phyloP scores from a whole-genome alignment of 352 stramenopile genomes.

The Thraustochytrium striatum region DNA sequence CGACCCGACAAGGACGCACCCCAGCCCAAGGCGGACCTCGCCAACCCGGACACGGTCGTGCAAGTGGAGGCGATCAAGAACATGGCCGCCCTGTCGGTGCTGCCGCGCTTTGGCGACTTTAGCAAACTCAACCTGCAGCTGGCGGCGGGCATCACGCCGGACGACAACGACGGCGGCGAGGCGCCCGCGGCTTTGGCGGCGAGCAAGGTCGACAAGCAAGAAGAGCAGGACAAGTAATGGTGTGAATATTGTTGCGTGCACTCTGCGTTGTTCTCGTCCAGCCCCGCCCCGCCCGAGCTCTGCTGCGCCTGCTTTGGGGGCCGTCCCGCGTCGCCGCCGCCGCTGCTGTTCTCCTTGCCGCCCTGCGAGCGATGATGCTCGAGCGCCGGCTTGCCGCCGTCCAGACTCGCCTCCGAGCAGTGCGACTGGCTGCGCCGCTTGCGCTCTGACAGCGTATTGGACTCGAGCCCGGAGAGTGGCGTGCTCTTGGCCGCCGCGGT shows the following conservation, averaged over 20 bases:
- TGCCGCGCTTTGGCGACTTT: not conserved
- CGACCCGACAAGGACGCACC: not conserved
- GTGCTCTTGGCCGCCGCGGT: no score
- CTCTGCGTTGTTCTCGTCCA: slow-evolving; percentile 9
- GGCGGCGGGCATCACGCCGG: no score
- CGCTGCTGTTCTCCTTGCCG: not conserved
- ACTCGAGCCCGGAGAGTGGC: not conserved
- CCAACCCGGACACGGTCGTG: not conserved
- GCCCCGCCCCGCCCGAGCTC: no score
- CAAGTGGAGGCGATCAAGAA: not conserved
- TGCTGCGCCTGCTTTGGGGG: not conserved
- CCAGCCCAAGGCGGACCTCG: not conserved
- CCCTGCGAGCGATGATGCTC: not conserved
- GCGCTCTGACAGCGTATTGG: slow-evolving; percentile 1
- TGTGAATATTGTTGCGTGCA: slow-evolving; percentile 32
- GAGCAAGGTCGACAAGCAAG: no score
- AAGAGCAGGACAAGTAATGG: no score
- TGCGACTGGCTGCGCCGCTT: slow-evolving; percentile 18
- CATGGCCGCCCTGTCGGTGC: not conserved
- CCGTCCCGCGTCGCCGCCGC: not conserved
- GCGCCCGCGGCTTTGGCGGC: no score
- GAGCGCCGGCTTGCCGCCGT: not conserved
- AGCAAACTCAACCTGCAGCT: not conserved
- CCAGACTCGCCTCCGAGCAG: not conserved
- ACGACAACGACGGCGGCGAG: no score